Evolutionary conservation across 192 early-diverging fungal genomes (phyloP), one percentile per base, ranked within the genome.

Genomic region (Piromyces finnis): DNA sequence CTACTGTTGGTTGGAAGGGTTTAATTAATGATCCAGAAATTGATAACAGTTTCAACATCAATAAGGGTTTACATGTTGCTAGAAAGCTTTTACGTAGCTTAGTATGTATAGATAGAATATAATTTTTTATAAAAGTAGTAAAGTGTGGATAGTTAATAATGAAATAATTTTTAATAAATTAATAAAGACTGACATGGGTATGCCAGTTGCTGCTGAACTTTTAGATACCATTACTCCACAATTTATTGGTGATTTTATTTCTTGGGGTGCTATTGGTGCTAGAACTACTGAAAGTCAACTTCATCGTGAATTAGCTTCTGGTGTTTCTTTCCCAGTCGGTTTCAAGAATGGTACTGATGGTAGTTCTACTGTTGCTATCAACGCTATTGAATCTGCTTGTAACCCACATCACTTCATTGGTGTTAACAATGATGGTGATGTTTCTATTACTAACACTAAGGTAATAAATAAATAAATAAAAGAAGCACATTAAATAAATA

Each of bases 341-440:
- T 97, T 98, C 92, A 98, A 98, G 88, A 97, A 97, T 82, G 94
- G 96, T 78, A 98, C 97, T 9, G 96, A 98, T 82, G 97, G 97
- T 77, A 97, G 92, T 81, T 89, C 90, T 30, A 82, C 82, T 12
- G 91, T 94, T 77, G 93, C 93, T 2, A 85, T 93, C 22, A 92
- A 94, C 26, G 80, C 80, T 22, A 59, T 35, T 68, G 26, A 78
- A 29, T 77, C 80, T 29, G 80, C 80, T n/a, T 27, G 22, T 17
- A 4, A 81, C 14, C 80, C 79, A 37, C 80, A 81, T 12, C 80
- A 81, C 26, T 81, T 81, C 13, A 79, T 81, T 77, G 80, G 93
- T 30, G 95, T 98, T 78, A 98, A 96, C 77, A 97, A 97, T 88
- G 93, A 94, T 78, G 97, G 97, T 41, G 85, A 97, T 29, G 91